Evolutionary conservation across 1,284 basidiomycete species (phyloP).

Genomic region (Microbotryum violaceum): DNA sequence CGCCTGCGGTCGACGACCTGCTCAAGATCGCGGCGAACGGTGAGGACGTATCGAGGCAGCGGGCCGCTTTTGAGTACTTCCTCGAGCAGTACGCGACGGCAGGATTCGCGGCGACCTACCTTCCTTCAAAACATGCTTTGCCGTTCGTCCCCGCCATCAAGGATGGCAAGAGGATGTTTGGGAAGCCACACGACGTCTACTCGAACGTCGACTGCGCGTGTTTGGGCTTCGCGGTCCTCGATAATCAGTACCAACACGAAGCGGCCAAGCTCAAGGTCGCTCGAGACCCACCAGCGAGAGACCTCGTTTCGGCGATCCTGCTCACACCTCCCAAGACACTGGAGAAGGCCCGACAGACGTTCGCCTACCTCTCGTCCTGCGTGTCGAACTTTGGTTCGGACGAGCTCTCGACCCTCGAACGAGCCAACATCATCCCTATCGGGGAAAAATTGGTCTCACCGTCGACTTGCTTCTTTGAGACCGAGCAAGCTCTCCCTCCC

Average conservation of each 20-base stretch:
- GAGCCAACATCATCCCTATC: constrained; percentile 44
- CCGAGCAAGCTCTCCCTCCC: constrained; percentile 37
- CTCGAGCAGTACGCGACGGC: constrained; percentile 52
- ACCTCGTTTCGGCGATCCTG: constrained; percentile 59
- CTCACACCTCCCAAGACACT: constrained; percentile 55
- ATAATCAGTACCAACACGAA: constrained; percentile 51
- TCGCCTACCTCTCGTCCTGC: constrained; percentile 60
- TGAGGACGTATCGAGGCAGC: constrained; percentile 47
- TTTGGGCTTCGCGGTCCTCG: constrained; percentile 66
- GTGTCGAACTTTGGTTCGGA: constrained; percentile 35
- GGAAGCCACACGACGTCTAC: constrained; percentile 69
- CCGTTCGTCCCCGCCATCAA: constrained; percentile 72
- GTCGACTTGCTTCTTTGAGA: constrained; percentile 23
- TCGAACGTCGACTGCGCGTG: constrained; percentile 60
- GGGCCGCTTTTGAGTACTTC: constrained; percentile 65
- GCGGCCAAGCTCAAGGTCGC: constrained; percentile 67
- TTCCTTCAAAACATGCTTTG: constrained; percentile 42
- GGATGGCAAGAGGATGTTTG: constrained; percentile 51
- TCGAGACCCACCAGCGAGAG: constrained; percentile 61
- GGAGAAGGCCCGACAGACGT: constrained; percentile 59
- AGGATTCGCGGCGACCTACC: constrained; percentile 29
- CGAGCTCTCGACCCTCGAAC: constrained; percentile 39
- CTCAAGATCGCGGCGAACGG: constrained; percentile 58
- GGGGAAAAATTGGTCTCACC: constrained; percentile 50
- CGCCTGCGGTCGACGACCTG: constrained; percentile 61